These are phyloP conservation scores for Fusarium lyarnte DNA, from an alignment of 2,329 filamentous ascomycete genomes.

Conservation along the genomic window DNA sequence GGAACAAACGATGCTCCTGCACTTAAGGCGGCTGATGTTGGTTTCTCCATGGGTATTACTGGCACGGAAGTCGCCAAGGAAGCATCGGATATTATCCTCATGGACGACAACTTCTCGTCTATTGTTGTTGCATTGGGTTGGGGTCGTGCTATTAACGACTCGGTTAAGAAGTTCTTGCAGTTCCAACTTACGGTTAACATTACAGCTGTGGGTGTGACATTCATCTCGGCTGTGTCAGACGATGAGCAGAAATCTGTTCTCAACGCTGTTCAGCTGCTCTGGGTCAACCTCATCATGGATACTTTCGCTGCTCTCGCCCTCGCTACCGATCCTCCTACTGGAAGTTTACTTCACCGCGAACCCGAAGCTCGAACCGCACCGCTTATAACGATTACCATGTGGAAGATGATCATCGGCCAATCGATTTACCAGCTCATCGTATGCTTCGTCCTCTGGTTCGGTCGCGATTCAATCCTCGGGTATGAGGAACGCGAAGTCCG, in stretches of 20 bases:
- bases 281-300: slow-evolving; percentile 77
- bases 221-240: slow-evolving; percentile 68
- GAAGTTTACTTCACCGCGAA: slow-evolving; percentile 64
- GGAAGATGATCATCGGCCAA: slow-evolving; percentile 73
- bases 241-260: slow-evolving; percentile 66
- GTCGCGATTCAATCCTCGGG: slow-evolving; percentile 60
- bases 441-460: slow-evolving; percentile 70
- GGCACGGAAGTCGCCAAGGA: slow-evolving; percentile 73
- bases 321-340: slow-evolving; percentile 69
- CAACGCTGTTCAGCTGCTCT: slow-evolving; percentile 72
- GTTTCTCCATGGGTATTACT: slow-evolving; percentile 74
- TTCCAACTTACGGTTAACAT: slow-evolving; percentile 77
- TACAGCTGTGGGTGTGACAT: slow-evolving; percentile 71
- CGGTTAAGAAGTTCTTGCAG: slow-evolving; percentile 75
- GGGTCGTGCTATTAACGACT: slow-evolving; percentile 74
- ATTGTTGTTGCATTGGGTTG: slow-evolving; percentile 74
- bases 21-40: slow-evolving; percentile 72
- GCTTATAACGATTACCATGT: slow-evolving; percentile 76
- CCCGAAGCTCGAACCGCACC: slow-evolving; percentile 71
- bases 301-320: slow-evolving; percentile 72
- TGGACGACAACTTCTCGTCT: slow-evolving; percentile 73
- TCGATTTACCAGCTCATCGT: slow-evolving; percentile 67
- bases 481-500: slow-evolving; percentile 55
- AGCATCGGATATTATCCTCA: slow-evolving; percentile 71
- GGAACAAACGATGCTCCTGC: slow-evolving; percentile 74